phyloP scores from a whole-genome alignment of 1,284 basidiomycete species.

The Cryptococcus floricola region DNA sequence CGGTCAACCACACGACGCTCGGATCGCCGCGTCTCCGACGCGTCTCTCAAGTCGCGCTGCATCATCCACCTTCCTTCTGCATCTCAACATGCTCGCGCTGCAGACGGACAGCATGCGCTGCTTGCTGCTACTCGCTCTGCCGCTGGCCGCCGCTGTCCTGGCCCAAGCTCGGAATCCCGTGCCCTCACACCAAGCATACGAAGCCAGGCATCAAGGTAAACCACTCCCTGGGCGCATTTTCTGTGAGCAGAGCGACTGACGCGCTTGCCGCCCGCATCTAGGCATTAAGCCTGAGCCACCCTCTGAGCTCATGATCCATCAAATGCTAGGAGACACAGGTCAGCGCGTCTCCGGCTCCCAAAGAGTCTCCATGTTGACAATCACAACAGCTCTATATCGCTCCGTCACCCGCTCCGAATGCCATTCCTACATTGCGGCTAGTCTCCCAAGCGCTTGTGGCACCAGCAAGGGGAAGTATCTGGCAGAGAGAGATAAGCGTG shows the following conservation, averaged over 20 bases:
- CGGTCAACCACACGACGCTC: too few species aligned
- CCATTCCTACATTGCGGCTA: slow-evolving; percentile 10
- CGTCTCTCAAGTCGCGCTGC: background rate
- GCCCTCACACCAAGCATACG: background rate
- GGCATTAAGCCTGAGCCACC: background rate
- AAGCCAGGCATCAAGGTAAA: background rate
- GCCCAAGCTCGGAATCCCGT: too few species aligned
- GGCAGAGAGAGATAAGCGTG: slow-evolving; percentile 7
- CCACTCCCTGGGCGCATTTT: too few species aligned
- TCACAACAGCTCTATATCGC: background rate
- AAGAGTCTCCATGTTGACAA: too few species aligned
- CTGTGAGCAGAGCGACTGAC: background rate
- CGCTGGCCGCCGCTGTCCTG: too few species aligned
- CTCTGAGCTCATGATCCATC: background rate
- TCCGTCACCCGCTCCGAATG: slow-evolving; percentile 11
- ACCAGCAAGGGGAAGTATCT: background rate
- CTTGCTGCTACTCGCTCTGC: too few species aligned
- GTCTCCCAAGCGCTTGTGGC: slow-evolving; percentile 2
- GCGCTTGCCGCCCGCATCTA: background rate
- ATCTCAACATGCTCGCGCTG: too few species aligned
- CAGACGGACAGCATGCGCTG: too few species aligned
- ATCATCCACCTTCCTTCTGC: too few species aligned
- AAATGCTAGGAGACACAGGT: background rate
- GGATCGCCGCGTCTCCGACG: too few species aligned
- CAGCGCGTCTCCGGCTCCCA: background rate